Evolutionary conservation across 257 asterid genomes (phyloP), one percentile per base, ranked within the genome.

Genomic region (Leptodermis oblonga): DNA sequence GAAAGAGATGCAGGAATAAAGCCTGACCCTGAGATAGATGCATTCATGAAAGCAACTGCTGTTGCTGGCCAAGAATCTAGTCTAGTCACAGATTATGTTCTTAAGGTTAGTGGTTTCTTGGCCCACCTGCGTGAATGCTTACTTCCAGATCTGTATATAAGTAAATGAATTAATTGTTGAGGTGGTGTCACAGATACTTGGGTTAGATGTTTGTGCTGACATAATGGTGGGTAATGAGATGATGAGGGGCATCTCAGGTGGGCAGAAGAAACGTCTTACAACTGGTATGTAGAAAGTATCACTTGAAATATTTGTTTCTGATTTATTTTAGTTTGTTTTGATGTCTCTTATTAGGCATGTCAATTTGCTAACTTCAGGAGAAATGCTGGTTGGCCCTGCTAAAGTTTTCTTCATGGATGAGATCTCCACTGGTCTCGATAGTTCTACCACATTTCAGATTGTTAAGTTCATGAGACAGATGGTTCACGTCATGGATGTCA

Each of bases 361-460:
- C 43, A 2, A 55, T 60, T 41, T 42, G 14, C 39, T 65, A 70
- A 52, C 55, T 83, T 81, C 69, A 87, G 99, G 99, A 75, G 99
- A 94, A 84, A 87, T 91, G 94, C 72, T 94, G 86, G 99, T 88
- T 23, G 99, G 99, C 41, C 96, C 99, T 0, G 96, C 97, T 22
- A 94, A 90, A 76, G 96, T 91, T 61, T 89, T 85, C 86, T 94
- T 73, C 89, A 94, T 94, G 99, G 99, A 94, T 43, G 99, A 94
- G 78, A 94, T 94, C 78, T 94, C 99, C 51, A 94, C 97, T 3
- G 99, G 99, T 39, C 97, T 94, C 28, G 97, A 94, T 73, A 94
- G 97, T 39, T 90, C 99, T 43, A 94, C 99, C 17, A 94, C 97
- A 1, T 91, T 77, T 80, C 99, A 91, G 70, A 91, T 94, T 33